Evolutionary conservation across 2,329 filamentous ascomycete genomes (phyloP).

Genomic region (Balansia obtecta): DNA sequence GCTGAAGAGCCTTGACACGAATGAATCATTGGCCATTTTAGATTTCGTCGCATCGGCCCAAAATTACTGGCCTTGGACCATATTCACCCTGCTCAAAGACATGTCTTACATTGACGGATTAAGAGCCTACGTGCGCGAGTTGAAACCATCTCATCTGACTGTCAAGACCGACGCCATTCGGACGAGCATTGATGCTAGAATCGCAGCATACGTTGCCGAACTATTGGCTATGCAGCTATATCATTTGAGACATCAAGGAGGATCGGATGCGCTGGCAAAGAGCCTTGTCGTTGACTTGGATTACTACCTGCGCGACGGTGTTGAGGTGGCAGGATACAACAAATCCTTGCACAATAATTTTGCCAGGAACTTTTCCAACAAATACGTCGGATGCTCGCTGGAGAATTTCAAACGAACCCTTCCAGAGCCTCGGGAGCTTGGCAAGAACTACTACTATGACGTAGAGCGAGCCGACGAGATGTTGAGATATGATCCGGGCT

Average conservation of each 20-base stretch:
- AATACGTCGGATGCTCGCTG: conserved; percentile 63
- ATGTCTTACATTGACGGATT: conserved; percentile 60
- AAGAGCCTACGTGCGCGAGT: conserved; percentile 52
- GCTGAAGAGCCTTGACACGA: conserved; percentile 51
- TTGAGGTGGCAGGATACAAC: conserved; percentile 74
- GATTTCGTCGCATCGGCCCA: conserved; percentile 82
- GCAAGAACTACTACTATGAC: conserved; percentile 75
- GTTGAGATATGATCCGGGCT: conserved; percentile 64
- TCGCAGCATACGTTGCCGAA: conserved; percentile 76
- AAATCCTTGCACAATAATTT: conserved; percentile 76
- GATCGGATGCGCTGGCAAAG: conserved; percentile 51
- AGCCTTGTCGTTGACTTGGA: conserved; percentile 61
- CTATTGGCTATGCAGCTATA: conserved; percentile 87
- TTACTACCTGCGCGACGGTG: conserved; percentile 69
- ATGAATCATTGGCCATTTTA: conserved; percentile 61
- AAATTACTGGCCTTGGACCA: conserved; percentile 93
- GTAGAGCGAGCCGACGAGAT: conserved; percentile 62
- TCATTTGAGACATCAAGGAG: conserved; percentile 64
- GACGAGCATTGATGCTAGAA: conserved; percentile 50
- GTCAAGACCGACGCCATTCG: conserved; percentile 42
- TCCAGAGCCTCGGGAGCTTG: conserved; percentile 53
- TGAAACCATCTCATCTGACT: conserved; percentile 39
- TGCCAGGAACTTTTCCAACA: conserved; percentile 67
- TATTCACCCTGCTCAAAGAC: conserved; percentile 66
- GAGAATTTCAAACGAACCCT: conserved; percentile 68